Evolutionary conservation across 1,284 basidiomycete species (phyloP).

Genomic region (Cutaneotrichosporon cavernicola): DNA sequence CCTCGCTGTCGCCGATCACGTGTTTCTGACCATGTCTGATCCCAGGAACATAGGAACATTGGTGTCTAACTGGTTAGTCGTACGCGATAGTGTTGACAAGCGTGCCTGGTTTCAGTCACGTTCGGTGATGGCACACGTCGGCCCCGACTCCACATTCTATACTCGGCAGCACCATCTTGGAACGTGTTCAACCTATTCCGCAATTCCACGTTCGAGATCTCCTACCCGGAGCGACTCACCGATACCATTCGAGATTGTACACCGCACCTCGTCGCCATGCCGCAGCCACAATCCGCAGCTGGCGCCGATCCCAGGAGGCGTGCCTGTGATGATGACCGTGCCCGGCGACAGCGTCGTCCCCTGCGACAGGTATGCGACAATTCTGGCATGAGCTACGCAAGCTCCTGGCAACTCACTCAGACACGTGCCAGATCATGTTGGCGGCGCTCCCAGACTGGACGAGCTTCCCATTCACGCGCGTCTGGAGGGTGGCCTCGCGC

Average conservation of each 20-base stretch:
- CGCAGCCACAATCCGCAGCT: constrained; percentile 68
- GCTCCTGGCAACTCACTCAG: constrained; percentile 22
- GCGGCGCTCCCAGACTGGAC: constrained; percentile 72
- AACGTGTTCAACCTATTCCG: neutral
- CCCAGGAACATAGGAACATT: neutral
- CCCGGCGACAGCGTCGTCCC: constrained; percentile 81
- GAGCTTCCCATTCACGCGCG: constrained; percentile 65
- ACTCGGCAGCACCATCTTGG: neutral
- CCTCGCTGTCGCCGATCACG: neutral
- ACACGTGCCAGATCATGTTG: constrained; percentile 37
- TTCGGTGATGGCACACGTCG: neutral
- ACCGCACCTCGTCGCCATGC: constrained; percentile 69
- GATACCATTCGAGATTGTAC: constrained; percentile 54
- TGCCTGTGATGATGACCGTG: constrained; percentile 74
- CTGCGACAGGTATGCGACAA: constrained; percentile 70
- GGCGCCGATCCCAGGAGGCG: constrained; percentile 70
- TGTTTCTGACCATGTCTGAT: neutral
- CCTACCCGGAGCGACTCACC: constrained; percentile 17
- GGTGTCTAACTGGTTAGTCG: constrained; percentile 50
- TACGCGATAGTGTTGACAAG: constrained; percentile 71
- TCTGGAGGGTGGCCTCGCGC: constrained; percentile 65
- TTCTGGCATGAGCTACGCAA: constrained; percentile 18
- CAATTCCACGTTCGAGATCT: neutral
- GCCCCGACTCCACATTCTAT: neutral
- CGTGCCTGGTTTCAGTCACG: constrained; percentile 59